These are phyloP conservation scores for Hypoxylon subgilvum DNA, from an alignment of 495 filamentous ascomycete genomes.

Conservation along the genomic window DNA sequence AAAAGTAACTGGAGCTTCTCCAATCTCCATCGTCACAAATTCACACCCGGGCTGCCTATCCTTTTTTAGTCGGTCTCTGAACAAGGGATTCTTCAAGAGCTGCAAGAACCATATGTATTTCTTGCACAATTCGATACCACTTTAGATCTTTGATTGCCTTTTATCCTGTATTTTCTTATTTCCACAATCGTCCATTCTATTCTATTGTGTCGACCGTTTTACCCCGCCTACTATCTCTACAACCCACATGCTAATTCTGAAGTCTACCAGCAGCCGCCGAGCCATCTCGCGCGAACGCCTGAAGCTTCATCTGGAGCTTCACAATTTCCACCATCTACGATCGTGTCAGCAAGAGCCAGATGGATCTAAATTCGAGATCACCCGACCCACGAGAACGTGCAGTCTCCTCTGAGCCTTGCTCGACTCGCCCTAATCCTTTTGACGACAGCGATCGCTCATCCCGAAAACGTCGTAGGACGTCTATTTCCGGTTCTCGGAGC, in stretches of 20 bases:
- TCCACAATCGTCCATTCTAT: neutral
- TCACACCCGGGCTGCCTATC: conserved; percentile 16
- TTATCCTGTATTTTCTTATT: conserved; percentile 5
- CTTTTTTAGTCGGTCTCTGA: neutral
- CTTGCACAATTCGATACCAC: conserved; percentile 25
- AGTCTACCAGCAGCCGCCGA: conserved; percentile 43
- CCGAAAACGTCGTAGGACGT: conserved; percentile 59
- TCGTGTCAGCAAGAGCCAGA: conserved; percentile 47
- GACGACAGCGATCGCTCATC: conserved; percentile 58
- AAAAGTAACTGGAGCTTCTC: conserved; percentile 37
- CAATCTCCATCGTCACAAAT: conserved; percentile 30
- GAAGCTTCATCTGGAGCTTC: conserved; percentile 44
- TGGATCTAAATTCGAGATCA: conserved; percentile 58
- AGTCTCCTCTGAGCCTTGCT: conserved; percentile 64
- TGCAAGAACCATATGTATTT: conserved; percentile 21
- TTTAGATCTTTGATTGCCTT: conserved; percentile 11
- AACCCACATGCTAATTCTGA: conserved; percentile 48
- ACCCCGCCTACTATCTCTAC: conserved; percentile 38
- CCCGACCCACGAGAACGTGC: conserved; percentile 62
- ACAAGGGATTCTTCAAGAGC: conserved; percentile 20
- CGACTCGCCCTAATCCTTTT: conserved; percentile 63
- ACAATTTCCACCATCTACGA: conserved; percentile 28
- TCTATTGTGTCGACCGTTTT: conserved; percentile 5
- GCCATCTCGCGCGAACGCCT: conserved; percentile 45
- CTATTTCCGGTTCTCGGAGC: conserved; percentile 49